Base-by-base conservation (phyloP, 1,284 basidiomycete species). In the Abortiporus biennis region DNA sequence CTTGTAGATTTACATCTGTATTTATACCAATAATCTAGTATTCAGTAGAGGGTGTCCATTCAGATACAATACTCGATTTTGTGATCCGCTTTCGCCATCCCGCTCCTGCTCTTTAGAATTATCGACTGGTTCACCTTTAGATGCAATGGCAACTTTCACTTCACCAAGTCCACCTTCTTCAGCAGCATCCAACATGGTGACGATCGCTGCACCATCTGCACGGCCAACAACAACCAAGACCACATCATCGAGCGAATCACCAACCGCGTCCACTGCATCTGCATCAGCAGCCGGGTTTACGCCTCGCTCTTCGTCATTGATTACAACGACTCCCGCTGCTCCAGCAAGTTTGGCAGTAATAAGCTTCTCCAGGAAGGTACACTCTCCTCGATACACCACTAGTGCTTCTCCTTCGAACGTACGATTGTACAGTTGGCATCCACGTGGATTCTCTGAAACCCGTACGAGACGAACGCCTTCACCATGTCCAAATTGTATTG, bases 311-410 rank as follows among this genome's bases (percentile, higher is more conserved):
- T 78, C 73, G 47, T 81, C 69, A 53, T 75, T 81, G 49, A 85
- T 62, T 22, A 92, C 77, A 21, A 94, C 62, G 8, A 89, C 75
- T 1, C 89, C 90, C 1, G 74, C 74, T 6, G 88, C 89, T 5
- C 78, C 82, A 1, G 79, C 82, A 12, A 65, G 61, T 30, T 72
- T 70, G 3, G 88, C 90, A 39, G 69, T 51, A 13, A 77, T 40
- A 9, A 92, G 68, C 64, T 94, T 95, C 54, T 88, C 76, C 15
- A 89, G 57, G 64, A 94, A 94, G 2, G 86, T 83, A 59, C 91
- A 95, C 11, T 71, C 74, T 13, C 91, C 91, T 36, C 90, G 73
- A 41, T 66, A 63, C 4, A 80, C 67, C 6, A 88, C 57, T 21
- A 87, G 54, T 1, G 78, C 71, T 23, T 70, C 69, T 40, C 73